A percentile compares a stretch with the other conserved stretches of the same genome.
Evolutionary conservation across 768 basidiomycete genomes (phyloP).

Genomic region (Lactarius indigo): DNA sequence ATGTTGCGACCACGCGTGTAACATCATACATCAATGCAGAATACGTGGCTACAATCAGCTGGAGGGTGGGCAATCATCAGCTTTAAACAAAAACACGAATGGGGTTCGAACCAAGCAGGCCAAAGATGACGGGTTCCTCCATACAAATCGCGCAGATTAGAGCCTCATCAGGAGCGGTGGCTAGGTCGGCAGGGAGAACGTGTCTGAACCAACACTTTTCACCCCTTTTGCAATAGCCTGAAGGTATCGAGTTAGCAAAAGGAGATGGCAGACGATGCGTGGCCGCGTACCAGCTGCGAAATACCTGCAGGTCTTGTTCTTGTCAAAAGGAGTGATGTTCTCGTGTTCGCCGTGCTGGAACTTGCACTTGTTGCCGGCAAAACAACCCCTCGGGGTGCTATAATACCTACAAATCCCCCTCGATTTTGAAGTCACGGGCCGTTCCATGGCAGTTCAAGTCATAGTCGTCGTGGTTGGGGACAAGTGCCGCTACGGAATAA

Average conservation of each 20-base stretch:
- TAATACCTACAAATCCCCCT: constrained; percentile 73
- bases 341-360: constrained; percentile 62
- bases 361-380: constrained; percentile 65
- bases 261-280: neutral
- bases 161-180: constrained; percentile 34
- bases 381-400: constrained; percentile 61
- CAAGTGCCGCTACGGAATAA: constrained; percentile 5
- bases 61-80: constrained; percentile 15
- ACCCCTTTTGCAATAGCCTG: constrained; percentile 71
- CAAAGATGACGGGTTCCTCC: constrained; percentile 66
- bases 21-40: constrained; percentile 60
- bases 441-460: constrained; percentile 28
- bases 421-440: constrained; percentile 66
- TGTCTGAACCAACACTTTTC: constrained; percentile 77
- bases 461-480: constrained; percentile 16
- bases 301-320: constrained; percentile 64
- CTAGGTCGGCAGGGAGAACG: constrained; percentile 29
- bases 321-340: constrained; percentile 64
- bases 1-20: neutral
- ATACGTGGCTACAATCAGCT: constrained; percentile 76
- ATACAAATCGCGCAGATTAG: constrained; percentile 69
- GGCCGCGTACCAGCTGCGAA: constrained; percentile 50
- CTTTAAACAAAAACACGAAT: neutral
- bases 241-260: neutral
- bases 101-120: constrained; percentile 52